phyloP scores from a whole-genome alignment of 805 yeast genomes.

The Teunomyces aglyptinius region DNA sequence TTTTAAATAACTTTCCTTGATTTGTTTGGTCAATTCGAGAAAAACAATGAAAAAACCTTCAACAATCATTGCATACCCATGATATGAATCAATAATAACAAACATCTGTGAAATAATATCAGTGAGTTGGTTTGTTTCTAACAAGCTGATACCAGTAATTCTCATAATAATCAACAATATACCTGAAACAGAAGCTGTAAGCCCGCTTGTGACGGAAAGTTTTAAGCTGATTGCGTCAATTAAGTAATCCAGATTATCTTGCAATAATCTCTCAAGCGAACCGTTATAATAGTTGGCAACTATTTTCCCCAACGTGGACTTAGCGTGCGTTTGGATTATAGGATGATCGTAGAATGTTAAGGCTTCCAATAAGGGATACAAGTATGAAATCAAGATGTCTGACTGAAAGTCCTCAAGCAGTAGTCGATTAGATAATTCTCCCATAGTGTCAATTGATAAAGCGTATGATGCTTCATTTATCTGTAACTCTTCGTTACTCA shows the following conservation, averaged over 20 bases:
- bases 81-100: constrained; percentile 75
- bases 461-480: constrained; percentile 28
- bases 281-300: constrained; percentile 49
- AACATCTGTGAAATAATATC: constrained; percentile 78
- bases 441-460: constrained; percentile 48
- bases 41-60: constrained; percentile 75
- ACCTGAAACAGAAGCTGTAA: constrained; percentile 71
- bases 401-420: constrained; percentile 33
- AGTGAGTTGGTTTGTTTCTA: constrained; percentile 54
- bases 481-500: constrained; percentile 4
- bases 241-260: constrained; percentile 74
- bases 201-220: constrained; percentile 60
- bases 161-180: constrained; percentile 67
- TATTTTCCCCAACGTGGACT: constrained; percentile 47
- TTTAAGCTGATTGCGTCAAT: constrained; percentile 73
- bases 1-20: constrained; percentile 35
- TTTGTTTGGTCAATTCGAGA: constrained; percentile 53
- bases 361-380: constrained; percentile 72
- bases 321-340: constrained; percentile 55
- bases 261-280: constrained; percentile 54
- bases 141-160: constrained; percentile 65
- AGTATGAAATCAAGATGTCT: constrained; percentile 62
- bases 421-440: constrained; percentile 22
- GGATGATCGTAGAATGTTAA: constrained; percentile 52
- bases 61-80: constrained; percentile 72